A percentile compares a stretch with the other conserved stretches of the same genome.
Conservation (phyloP, 305 asterid species). For the Fraxinus floribunda region DNA sequence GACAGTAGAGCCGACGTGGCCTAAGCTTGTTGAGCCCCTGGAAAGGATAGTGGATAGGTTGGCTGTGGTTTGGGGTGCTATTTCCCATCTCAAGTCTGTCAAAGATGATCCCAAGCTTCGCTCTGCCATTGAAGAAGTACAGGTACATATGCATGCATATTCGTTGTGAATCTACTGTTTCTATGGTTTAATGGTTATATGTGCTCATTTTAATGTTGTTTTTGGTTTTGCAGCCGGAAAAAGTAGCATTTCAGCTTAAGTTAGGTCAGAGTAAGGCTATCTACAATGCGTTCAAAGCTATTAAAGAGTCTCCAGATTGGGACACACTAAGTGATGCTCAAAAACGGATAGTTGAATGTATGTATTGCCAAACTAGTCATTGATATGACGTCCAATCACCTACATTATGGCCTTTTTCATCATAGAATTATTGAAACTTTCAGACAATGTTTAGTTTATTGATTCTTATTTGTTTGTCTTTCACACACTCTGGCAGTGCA, state of each 20-base stretch:
- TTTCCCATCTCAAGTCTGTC: constrained; percentile 86
- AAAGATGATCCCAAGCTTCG: constrained; percentile 86
- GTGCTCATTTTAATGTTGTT: constrained; percentile 1
- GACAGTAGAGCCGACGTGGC: constrained; percentile 86
- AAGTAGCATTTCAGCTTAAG: constrained; percentile 82
- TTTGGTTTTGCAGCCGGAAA: constrained; percentile 60
- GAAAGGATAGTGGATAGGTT: constrained; percentile 72
- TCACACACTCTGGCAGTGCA: constrained; percentile 56
- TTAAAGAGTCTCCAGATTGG: constrained; percentile 80
- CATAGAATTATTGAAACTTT: neutral
- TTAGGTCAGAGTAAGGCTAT: constrained; percentile 89
- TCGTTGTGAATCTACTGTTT: neutral
- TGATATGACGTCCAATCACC: neutral
- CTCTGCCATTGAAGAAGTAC: constrained; percentile 90
- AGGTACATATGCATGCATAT: constrained; percentile 43
- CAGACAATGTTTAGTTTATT: constrained; percentile 4
- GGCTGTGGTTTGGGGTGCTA: constrained; percentile 86
- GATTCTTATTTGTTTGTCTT: constrained; percentile 13
- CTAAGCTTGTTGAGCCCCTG: constrained; percentile 92
- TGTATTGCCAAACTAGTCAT: constrained; percentile 5
- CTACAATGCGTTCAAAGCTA: constrained; percentile 79
- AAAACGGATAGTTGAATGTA: constrained; percentile 88
- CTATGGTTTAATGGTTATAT: constrained; percentile 1
- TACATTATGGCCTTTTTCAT: neutral
- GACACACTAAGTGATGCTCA: constrained; percentile 72